These are phyloP conservation scores for Primulina tabacum DNA, from an alignment of 257 asterid genomes.

Conservation along the genomic window DNA sequence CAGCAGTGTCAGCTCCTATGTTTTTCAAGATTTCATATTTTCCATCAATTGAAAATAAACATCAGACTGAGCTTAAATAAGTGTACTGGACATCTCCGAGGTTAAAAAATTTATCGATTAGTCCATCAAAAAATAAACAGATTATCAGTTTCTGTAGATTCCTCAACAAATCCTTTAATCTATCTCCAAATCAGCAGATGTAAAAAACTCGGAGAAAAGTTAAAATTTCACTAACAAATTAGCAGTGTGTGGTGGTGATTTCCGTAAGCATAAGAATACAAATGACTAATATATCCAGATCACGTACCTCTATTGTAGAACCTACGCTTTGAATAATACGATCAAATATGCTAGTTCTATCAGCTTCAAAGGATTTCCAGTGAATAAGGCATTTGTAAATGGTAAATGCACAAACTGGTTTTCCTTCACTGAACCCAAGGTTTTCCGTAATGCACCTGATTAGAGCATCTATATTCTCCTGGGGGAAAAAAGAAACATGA, in stretches of 20 bases:
- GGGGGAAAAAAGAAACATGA: slow-evolving; percentile 22
- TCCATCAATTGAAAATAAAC: not conserved
- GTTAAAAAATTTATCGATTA: not conserved
- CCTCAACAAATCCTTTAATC: not conserved
- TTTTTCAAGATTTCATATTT: not conserved
- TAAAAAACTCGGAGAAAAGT: slow-evolving; percentile 15
- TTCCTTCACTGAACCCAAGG: slow-evolving; percentile 86
- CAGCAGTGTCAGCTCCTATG: not conserved
- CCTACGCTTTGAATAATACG: slow-evolving; percentile 78
- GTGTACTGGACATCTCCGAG: too few relatives aligned
- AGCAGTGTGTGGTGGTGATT: not conserved
- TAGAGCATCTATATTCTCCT: slow-evolving; percentile 70
- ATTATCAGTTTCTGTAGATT: not conserved
- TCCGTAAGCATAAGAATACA: not conserved
- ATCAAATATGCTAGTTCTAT: slow-evolving; percentile 76
- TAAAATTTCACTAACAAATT: not conserved
- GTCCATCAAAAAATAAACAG: not conserved
- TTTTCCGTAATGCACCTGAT: slow-evolving; percentile 52
- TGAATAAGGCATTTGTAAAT: slow-evolving; percentile 75
- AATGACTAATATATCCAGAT: not conserved
- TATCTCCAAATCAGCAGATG: not conserved
- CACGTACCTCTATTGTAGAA: slow-evolving; percentile 73
- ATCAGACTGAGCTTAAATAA: too few relatives aligned
- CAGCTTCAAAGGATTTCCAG: slow-evolving; percentile 89
- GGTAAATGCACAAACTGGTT: slow-evolving; percentile 84